phyloP scores from a whole-genome alignment of 1,139 yeast genomes.

The Eremothecium coryli region DNA sequence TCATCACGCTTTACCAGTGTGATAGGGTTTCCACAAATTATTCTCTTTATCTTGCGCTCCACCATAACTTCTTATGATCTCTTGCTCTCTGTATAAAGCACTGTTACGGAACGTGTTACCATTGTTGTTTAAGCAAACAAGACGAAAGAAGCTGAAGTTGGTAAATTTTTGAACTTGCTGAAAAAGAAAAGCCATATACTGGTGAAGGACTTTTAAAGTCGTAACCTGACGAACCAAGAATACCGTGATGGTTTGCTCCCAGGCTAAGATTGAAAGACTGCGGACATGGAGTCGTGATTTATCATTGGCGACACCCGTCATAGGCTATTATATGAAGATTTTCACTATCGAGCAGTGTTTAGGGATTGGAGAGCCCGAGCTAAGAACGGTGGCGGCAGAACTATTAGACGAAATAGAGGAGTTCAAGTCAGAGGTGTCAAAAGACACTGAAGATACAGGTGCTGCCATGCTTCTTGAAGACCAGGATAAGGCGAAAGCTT shows the following conservation, averaged over 20 bases:
- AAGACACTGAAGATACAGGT: constrained; percentile 11
- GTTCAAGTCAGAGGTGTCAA: constrained; percentile 16
- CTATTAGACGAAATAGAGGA: constrained; percentile 24
- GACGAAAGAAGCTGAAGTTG: too few relatives aligned
- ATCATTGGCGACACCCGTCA: constrained; percentile 11
- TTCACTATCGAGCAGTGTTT: constrained; percentile 25
- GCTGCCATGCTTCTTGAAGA: constrained; percentile 18
- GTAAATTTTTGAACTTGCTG: too few relatives aligned
- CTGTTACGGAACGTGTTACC: not conserved
- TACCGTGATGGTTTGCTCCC: constrained; percentile 1
- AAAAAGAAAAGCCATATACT: constrained; percentile 1
- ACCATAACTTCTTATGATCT: constrained; percentile 1
- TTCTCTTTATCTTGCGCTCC: constrained; percentile 1
- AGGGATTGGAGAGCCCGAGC: constrained; percentile 15
- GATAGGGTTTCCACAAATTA: constrained; percentile 1
- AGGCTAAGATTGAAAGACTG: constrained; percentile 1
- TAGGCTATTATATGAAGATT: constrained; percentile 26
- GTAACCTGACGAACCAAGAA: constrained; percentile 1
- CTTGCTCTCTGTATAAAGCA: not conserved
- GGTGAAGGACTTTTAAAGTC: too few relatives aligned
- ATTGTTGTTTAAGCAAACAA: too few relatives aligned
- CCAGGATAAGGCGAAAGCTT: constrained; percentile 24
- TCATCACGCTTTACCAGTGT: constrained; percentile 7
- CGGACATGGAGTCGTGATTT: constrained; percentile 2
- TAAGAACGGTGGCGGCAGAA: constrained; percentile 18